A percentile compares a stretch with the other conserved stretches of the same genome.
phyloP scores from a whole-genome alignment of 768 basidiomycete genomes.

The Xerocomus spinulosus region DNA sequence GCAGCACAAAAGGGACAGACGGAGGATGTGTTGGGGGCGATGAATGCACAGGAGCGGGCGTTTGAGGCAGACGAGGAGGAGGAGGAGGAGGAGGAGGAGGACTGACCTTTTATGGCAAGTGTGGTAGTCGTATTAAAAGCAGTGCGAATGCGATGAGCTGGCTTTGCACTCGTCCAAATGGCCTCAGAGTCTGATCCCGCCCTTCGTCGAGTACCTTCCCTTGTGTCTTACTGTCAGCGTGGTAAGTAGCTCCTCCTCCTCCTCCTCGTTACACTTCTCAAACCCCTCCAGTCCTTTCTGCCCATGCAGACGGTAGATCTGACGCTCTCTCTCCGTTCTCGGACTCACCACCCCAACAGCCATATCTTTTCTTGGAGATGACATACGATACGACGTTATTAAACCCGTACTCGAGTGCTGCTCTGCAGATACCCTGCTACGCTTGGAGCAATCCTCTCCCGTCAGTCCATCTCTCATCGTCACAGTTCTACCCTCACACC shows the following conservation, averaged over 20 bases:
- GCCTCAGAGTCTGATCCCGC: slow-evolving; percentile 31
- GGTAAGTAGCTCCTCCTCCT: slow-evolving; percentile 34
- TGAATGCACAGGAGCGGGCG: slow-evolving; percentile 68
- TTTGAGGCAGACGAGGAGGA: slow-evolving; percentile 44
- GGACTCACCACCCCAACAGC: slow-evolving; percentile 35
- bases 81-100: slow-evolving; percentile 8
- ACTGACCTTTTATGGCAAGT: slow-evolving; percentile 15
- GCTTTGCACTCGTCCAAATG: slow-evolving; percentile 21
- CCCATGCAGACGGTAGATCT: slow-evolving; percentile 54
- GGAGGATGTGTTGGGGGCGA: slow-evolving; percentile 77
- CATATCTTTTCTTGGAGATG: slow-evolving; percentile 58
- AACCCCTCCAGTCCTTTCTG: slow-evolving; percentile 45
- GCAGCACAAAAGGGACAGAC: slow-evolving; percentile 74
- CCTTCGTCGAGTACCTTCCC: slow-evolving; percentile 49
- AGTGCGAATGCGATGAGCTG: neutral
- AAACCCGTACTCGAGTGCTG: slow-evolving; percentile 74
- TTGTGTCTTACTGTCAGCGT: slow-evolving; percentile 69
- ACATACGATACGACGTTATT: slow-evolving; percentile 57
- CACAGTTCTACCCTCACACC: slow-evolving; percentile 12
- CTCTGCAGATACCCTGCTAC: slow-evolving; percentile 61
- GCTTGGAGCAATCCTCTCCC: slow-evolving; percentile 66
- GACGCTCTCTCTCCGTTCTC: neutral
- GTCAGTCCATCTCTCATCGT: slow-evolving; percentile 39
- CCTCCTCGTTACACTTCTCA: slow-evolving; percentile 4
- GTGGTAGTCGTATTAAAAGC: slow-evolving; percentile 15